Conservation (phyloP, 2,329 filamentous ascomycete species). For the Neocucurbitaria cava region DNA sequence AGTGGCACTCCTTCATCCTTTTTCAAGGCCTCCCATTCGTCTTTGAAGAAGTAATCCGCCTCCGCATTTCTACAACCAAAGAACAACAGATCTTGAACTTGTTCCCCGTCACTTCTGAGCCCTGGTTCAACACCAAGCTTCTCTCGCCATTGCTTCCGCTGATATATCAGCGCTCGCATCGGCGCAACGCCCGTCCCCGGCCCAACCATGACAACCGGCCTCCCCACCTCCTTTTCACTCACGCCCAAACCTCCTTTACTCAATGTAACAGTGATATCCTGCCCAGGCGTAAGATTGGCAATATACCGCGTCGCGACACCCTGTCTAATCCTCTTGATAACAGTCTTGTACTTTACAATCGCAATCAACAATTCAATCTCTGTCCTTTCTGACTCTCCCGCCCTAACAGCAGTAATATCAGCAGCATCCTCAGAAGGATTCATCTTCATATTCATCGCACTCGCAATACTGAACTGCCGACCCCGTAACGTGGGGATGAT, state of each 20-base stretch:
- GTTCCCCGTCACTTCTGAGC: slow-evolving; percentile 1
- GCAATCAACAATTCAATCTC: slow-evolving; percentile 78
- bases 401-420: too few relatives aligned
- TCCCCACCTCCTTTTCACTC: slow-evolving; percentile 50
- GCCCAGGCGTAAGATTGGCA: slow-evolving; percentile 65
- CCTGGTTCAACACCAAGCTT: slow-evolving; percentile 7
- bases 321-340: slow-evolving; percentile 81
- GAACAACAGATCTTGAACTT: slow-evolving; percentile 65
- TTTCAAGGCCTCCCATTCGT: slow-evolving; percentile 71
- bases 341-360: slow-evolving; percentile 88
- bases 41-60: slow-evolving; percentile 81
- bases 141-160: slow-evolving; percentile 61
- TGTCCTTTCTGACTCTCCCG: slow-evolving; percentile 50
- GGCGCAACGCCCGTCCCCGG: slow-evolving; percentile 90
- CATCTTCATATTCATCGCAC: slow-evolving; percentile 68
- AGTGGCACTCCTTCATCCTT: slow-evolving; percentile 52
- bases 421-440: too few relatives aligned
- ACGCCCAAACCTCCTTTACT: slow-evolving; percentile 59
- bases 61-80: slow-evolving; percentile 80
- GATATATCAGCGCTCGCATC: slow-evolving; percentile 79
- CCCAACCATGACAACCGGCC: slow-evolving; percentile 77
- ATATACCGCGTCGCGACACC: slow-evolving; percentile 93
- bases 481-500: slow-evolving; percentile 83
- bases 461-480: slow-evolving; percentile 93
- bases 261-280: slow-evolving; percentile 66